A percentile compares a stretch with the other conserved stretches of the same genome.
phyloP scores from a whole-genome alignment of 495 filamentous ascomycete genomes.

The Clavariopsis aquatica region DNA sequence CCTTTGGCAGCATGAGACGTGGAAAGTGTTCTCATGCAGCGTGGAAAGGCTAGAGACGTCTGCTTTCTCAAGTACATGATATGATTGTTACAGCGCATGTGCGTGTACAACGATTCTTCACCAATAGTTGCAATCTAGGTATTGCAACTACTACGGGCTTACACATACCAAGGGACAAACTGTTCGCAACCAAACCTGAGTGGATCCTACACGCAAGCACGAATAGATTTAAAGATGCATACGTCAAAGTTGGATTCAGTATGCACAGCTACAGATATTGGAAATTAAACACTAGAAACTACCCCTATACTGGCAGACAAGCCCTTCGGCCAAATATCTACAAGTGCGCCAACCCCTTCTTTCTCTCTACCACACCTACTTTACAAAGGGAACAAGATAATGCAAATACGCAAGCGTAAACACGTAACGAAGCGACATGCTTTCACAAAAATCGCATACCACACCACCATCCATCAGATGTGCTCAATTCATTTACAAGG shows the following conservation, averaged over 20 bases:
- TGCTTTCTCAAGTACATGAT: too few species aligned
- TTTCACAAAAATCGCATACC: constrained; percentile 5
- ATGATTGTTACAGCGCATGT: too few species aligned
- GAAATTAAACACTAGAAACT: constrained; percentile 33
- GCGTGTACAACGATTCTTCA: too few species aligned
- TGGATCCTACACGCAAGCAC: too few species aligned
- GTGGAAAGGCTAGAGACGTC: too few species aligned
- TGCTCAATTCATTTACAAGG: background rate
- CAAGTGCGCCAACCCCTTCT: background rate
- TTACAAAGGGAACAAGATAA: constrained; percentile 3
- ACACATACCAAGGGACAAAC: too few species aligned
- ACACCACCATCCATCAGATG: background rate
- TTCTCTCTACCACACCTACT: background rate
- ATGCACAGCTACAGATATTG: background rate
- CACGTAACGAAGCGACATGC: constrained; percentile 32
- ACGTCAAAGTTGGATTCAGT: background rate
- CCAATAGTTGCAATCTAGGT: too few species aligned
- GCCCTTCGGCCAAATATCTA: background rate
- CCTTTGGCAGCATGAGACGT: too few species aligned
- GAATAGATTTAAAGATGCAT: too few species aligned
- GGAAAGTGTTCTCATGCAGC: too few species aligned
- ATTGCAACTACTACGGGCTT: too few species aligned
- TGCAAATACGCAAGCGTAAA: constrained; percentile 31
- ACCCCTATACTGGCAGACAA: background rate
- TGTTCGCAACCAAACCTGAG: too few species aligned